Base-by-base conservation (phyloP, 371 early-diverging fungal genomes). In the Fennellomyces sp. region DNA sequence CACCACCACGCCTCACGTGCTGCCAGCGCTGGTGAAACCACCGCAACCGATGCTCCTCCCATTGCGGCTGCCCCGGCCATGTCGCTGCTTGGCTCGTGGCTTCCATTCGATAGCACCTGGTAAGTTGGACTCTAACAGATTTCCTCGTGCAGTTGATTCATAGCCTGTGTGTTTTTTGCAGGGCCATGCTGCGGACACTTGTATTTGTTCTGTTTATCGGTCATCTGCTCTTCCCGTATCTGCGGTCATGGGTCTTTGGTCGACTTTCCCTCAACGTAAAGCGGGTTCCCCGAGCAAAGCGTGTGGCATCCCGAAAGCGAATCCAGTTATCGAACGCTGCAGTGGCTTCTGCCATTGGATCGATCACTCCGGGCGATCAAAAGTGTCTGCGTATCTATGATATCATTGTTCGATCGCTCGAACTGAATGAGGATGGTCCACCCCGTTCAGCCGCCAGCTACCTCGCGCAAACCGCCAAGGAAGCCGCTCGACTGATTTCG, bases 1-100 rank as follows among this genome's bases (percentile, higher is more conserved):
- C 78, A 78, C 38, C 78, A 73, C 7, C 80, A 75, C 64, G 47
- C 50, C 25, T 72, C 76, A 17, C 65, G 72, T 42, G 68, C 81
- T 8, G 60, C 74, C 2, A 67, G 66, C 23, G 49, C 56, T 19
- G 59, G 50, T 38, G 47, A 47, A 17, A 30, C 52, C 19, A 42
- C 25, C 12, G 28, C 17, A 17, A 54, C 57, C 17, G 41, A 33
- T 28, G 19, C 33, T 23, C 54, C 39, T 45, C 42, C 19, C 17
- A 61, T 5, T 47, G 33, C 12, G 21, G 33, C 23, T 36, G 42
- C 15, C 54, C 52, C 26, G 3, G 36, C 60, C 21, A 33, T n/a
- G n/a, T n/a, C n/a, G n/a, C n/a, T 33, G 15, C 21, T 35, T 49
- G 27, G 55, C 12, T 57, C 68, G 12, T 38, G 63, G n/a, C 61